These are phyloP conservation scores for Cercospora zeae-maydis DNA, from an alignment of 2,329 filamentous ascomycete genomes.

Conservation along the genomic window DNA sequence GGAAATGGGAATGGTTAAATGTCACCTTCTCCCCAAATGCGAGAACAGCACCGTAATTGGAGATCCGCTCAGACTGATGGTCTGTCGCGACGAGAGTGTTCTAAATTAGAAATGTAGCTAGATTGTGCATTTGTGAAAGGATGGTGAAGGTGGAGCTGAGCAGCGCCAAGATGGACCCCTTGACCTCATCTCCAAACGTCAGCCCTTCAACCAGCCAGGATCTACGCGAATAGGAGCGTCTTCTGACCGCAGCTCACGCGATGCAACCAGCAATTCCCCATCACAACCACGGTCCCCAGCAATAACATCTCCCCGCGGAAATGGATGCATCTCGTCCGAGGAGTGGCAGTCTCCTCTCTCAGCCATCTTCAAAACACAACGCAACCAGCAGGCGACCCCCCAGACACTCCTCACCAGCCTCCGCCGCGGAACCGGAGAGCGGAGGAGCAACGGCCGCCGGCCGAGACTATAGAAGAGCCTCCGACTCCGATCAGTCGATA, in stretches of 20 bases:
- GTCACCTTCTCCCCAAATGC: too few relatives aligned
- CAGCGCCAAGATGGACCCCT: neutral
- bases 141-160: neutral
- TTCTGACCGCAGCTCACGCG: constrained; percentile 1
- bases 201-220: neutral
- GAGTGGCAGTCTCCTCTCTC: neutral
- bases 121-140: too few relatives aligned
- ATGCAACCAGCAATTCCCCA: neutral
- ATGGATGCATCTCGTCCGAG: neutral
- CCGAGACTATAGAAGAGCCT: neutral
- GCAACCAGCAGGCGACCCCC: neutral
- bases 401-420: neutral
- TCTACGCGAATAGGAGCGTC: neutral
- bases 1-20: too few relatives aligned
- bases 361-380: neutral
- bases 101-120: too few relatives aligned
- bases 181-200: neutral
- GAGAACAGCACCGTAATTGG: too few relatives aligned
- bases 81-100: too few relatives aligned
- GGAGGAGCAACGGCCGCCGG: neutral
- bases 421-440: neutral
- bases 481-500: constrained; percentile 16
- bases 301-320: neutral
- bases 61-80: too few relatives aligned
- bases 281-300: neutral